Evolutionary conservation across 768 basidiomycete genomes (phyloP), one percentile per base, ranked within the genome.

Genomic region (Cubamyces sp.): DNA sequence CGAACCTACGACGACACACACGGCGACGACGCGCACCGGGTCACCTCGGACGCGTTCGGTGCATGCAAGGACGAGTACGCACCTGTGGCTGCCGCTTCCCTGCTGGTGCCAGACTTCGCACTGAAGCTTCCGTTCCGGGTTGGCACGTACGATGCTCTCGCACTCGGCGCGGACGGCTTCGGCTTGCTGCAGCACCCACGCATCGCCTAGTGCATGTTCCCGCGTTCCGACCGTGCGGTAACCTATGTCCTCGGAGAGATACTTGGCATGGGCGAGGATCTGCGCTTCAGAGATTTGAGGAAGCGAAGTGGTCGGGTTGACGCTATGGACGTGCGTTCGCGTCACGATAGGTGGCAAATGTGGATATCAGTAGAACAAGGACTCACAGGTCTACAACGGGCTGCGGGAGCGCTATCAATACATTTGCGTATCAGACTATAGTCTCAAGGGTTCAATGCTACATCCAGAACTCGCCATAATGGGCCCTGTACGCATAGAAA

Each of bases 71-170:
- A 42, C 19, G 42, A 46, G 19, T 1, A 77, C 88, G 68, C 66
- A 94, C 93, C 91, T 79, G 77, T 96, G 94, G 66, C 84, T 88
- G 4, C 95, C 94, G 64, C 87, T 92, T 2, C 95, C 94, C 67
- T 88, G 82, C 74, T 97, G 96, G 58, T 88, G 79, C 91, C 92
- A 96, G 0, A 96, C 86, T 70, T 97, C 94, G 68, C 96, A 95
- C 70, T 96, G 81, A n/a, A 96, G 76, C 47, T 87, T 87, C 49
- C 87, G 77, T 4, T 67, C 76, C 0, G 63, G 69, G 21, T 65
- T 62, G 15, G 62, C 68, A 42, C 64, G 68, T 18, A 71, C 61
- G 28, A 84, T 74, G 50, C 75, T 74, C 47, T 89, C 85, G 70
- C 94, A 96, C 54, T 86, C 74, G 34, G 74, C 73, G 68, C 86